Evolutionary conservation across 2,329 filamentous ascomycete species (phyloP).

Genomic region (Ophiostoma sp.): DNA sequence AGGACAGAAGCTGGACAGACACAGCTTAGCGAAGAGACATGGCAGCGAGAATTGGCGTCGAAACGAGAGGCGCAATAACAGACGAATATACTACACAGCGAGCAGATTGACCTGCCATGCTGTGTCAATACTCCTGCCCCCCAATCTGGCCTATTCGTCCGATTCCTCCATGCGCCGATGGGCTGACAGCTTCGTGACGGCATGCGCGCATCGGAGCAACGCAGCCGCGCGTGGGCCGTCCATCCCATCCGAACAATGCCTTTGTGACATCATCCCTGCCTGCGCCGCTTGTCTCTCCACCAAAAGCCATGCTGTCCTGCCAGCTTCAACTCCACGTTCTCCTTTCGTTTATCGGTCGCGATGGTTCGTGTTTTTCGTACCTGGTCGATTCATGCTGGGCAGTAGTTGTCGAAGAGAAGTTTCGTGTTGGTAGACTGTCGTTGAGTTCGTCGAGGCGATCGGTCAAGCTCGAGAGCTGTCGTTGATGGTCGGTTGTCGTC

Average conservation of each 20-base stretch:
- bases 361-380: slow-evolving; percentile 43
- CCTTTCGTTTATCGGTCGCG: neutral
- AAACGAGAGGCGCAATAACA: neutral
- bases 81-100: neutral
- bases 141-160: neutral
- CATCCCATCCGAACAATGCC: neutral
- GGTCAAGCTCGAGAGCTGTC: neutral
- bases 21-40: neutral
- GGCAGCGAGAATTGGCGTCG: neutral
- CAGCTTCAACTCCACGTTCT: neutral
- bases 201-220: neutral
- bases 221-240: too few species aligned
- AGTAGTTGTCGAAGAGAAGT: slow-evolving; percentile 8
- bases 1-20: neutral
- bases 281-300: neutral
- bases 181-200: neutral
- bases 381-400: slow-evolving; percentile 60
- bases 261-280: neutral
- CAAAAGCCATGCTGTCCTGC: neutral
- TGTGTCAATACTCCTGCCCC: neutral
- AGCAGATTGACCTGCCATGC: neutral
- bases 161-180: neutral
- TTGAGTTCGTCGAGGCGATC: neutral
- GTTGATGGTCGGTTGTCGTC: neutral
- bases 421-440: neutral